Base-by-base conservation (phyloP, 2,329 filamentous ascomycete species). In the Grosmannia penicillata region DNA sequence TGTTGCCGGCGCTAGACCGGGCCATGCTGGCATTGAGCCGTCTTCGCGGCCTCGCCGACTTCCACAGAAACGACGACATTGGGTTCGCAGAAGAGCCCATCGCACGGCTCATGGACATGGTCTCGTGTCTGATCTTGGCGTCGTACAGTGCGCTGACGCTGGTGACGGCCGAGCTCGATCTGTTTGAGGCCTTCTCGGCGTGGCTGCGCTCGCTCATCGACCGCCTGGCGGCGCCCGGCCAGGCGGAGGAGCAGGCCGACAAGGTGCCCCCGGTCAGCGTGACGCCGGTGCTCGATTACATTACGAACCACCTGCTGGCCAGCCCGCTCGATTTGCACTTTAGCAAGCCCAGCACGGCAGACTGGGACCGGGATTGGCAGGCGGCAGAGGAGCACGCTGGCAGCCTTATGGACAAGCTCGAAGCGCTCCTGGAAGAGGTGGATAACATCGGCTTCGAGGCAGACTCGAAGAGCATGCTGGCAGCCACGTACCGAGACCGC, bases 121-220 rank as follows among this genome's bases (percentile, higher is more conserved):
- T 89, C 22, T 75, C 80, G 41, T 83, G 78, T 45, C 64, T 95
- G n/a, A 76, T 74, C 33, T 62, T 94, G 4, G 66, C 87, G 1
- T 75, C 75, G 1, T 77, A 93, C 52, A 81, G 77, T 38, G 69
- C 89, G 2, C 62, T 93, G 13, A 63, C 77, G 6, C 66, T 77
- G 39, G 71, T 79, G 22, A 78, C 82, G 51, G 75, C 82, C 39
- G 89, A 96, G 56, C 70, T 89, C 14, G 70, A 77, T 21, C 71
- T 86, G 36, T 96, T 93, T 50, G 56, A 63, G 3, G 69, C 74
- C 6, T 96, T 95, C 53, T 87, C 83, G 1, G 66, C 69, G 38
- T 96, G 89, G 89, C 63, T 96, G 36, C 75, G 78, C 25, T 72
- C 85, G 49, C 78, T 87, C 50, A 89, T 94, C 42, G 83, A 93